These are phyloP conservation scores for Domatiomyces catenatus DNA, from an alignment of 2,329 filamentous ascomycete genomes.

Conservation along the genomic window DNA sequence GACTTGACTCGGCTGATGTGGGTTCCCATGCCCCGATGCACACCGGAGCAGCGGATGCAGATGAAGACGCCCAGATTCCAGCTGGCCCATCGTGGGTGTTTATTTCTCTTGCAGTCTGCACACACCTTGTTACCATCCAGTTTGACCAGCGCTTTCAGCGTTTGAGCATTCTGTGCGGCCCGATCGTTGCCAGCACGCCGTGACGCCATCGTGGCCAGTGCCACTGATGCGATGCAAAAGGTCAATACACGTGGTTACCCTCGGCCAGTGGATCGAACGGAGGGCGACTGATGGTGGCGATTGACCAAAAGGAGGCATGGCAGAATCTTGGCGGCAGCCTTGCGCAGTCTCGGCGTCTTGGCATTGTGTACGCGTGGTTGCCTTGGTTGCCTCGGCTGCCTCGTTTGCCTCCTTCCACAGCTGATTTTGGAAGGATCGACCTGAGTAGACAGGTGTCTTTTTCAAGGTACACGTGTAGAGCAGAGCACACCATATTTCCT, in stretches of 20 bases:
- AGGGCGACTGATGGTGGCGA: not conserved
- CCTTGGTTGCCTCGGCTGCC: not conserved
- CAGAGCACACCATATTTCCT: not conserved
- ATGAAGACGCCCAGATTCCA: constrained; percentile 97
- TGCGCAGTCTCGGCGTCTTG: not conserved
- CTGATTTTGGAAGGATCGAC: not conserved
- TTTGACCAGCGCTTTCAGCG: constrained; percentile 89
- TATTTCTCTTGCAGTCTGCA: constrained; percentile 97
- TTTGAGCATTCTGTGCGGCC: constrained; percentile 82
- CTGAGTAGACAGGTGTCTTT: not conserved
- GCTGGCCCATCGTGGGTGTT: constrained; percentile 95
- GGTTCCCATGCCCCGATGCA: constrained; percentile 96
- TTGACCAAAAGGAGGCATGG: not conserved
- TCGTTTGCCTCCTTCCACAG: not conserved
- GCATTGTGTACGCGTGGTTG: not conserved
- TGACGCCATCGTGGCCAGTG: constrained; percentile 8
- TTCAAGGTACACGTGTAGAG: too few relatives aligned
- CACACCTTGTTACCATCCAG: constrained; percentile 91
- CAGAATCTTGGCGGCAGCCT: not conserved
- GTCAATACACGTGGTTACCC: too few relatives aligned
- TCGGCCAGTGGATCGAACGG: not conserved
- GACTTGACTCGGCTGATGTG: constrained; percentile 98
- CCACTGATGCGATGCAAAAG: not conserved
- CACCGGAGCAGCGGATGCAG: constrained; percentile 95
- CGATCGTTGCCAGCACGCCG: constrained; percentile 47